A percentile compares a stretch with the other conserved stretches of the same genome.
Conservation (phyloP, 2,329 filamentous ascomycete genomes). For the Neopestalotiopsis sp. region DNA sequence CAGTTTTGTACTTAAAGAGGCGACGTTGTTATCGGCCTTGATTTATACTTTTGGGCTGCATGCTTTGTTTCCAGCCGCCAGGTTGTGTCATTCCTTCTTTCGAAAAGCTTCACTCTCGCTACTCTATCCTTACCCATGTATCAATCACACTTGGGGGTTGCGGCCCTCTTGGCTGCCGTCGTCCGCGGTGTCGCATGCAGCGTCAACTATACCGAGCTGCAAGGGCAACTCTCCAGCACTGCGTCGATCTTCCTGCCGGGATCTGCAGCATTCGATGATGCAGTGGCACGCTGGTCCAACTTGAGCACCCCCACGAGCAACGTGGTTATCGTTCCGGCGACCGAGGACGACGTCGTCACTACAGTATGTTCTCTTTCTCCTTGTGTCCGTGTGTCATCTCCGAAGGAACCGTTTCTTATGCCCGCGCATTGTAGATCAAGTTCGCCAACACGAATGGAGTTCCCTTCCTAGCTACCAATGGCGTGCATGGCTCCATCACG, state of each 20-base stretch:
- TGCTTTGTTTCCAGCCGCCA: constrained; percentile 3
- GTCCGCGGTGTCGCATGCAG: not conserved
- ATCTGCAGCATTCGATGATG: constrained; percentile 33
- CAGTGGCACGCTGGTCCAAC: constrained; percentile 38
- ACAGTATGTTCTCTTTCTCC: constrained; percentile 34
- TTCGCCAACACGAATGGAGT: constrained; percentile 44
- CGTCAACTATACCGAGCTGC: constrained; percentile 20
- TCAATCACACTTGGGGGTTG: not conserved
- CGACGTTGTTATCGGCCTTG: not conserved
- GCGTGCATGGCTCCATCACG: constrained; percentile 45
- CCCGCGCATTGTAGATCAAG: constrained; percentile 39
- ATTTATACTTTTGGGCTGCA: not conserved
- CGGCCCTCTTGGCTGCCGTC: not conserved
- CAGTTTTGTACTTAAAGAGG: not conserved
- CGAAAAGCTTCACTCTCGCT: not conserved
- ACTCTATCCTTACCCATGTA: not conserved
- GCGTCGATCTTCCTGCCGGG: constrained; percentile 38
- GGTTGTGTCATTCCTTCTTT: not conserved
- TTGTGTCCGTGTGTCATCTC: fast-evolving
- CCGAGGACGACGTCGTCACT: constrained; percentile 41
- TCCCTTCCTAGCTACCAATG: constrained; percentile 44
- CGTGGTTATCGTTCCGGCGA: constrained; percentile 40
- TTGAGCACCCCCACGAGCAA: constrained; percentile 38
- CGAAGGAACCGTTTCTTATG: not conserved
- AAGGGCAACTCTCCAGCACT: constrained; percentile 24